Evolutionary conservation across 2,329 filamentous ascomycete species (phyloP), one percentile per base, ranked within the genome.

Genomic region (Penicillium sp.): DNA sequence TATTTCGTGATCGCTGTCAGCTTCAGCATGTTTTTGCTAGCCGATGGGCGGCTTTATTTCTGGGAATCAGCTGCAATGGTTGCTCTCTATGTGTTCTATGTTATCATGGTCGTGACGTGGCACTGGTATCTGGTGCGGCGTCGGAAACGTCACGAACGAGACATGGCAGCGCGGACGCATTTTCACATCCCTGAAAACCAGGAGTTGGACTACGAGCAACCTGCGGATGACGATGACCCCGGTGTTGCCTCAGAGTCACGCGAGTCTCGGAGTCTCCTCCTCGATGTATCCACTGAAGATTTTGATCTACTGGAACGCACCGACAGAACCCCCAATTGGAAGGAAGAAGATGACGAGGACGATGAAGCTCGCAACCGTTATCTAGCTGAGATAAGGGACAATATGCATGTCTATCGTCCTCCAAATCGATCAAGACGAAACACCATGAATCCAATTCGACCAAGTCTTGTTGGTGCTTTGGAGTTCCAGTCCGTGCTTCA

Each of bases 51-150:
- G 54, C 80, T 99, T 48, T 84, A 89, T 58, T 76, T 94, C 6
- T 97, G 92, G 92, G 94, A 99, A 73, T 96, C 92, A 62, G 83
- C 83, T 56, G 79, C 83, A 54, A 99, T 99, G 94, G 91, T 99
- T 52, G 87, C 79, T 13, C 95, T 95, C 70, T 99, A 99, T 71
- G 63, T 87, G 40, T 89, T 96, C 65, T 99, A 99, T 68, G 94
- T 99, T 43, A 70, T 86, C 11, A 87, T 92, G 54, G 94, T 99
- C 10, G 90, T 97, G 14, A 81, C 81, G 5, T 97, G 92, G 92
- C 94, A 99, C 74, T 96, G 92, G 89, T 89, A 88, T 75, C 79
- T 88, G 14, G 85, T 84, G 33, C 81, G 86, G 60, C 81, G 84
- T 60, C 87, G 81, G 73, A 80, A 80, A 37, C 80, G 80, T 54